Conservation (phyloP, 192 early-diverging fungal genomes). For the Coemansia sp. region DNA sequence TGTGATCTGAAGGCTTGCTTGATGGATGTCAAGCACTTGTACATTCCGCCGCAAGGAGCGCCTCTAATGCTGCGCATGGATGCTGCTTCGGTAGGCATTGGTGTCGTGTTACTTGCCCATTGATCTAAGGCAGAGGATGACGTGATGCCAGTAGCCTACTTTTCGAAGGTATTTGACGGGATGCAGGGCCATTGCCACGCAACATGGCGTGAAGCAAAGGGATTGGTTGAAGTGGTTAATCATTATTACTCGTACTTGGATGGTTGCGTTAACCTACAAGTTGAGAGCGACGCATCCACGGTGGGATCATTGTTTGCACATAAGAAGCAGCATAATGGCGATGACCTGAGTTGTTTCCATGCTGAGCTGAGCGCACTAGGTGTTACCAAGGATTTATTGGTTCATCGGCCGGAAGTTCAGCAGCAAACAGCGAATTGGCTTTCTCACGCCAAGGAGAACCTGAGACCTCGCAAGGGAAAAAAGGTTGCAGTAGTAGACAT, state of each 20-base stretch:
- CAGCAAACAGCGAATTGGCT: conserved; percentile 14
- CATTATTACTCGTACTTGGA: conserved; percentile 25
- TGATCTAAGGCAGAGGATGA: background rate
- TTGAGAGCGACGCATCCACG: conserved; percentile 17
- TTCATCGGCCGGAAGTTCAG: conserved; percentile 5
- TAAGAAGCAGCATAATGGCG: background rate
- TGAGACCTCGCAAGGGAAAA: background rate
- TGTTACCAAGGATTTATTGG: conserved; percentile 5
- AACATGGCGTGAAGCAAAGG: conserved; percentile 19
- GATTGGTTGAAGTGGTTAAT: conserved; percentile 12
- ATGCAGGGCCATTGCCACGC: conserved; percentile 17
- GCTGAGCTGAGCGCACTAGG: conserved; percentile 4
- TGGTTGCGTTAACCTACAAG: conserved; percentile 17
- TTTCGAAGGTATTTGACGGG: conserved; percentile 25
- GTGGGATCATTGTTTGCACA: background rate
- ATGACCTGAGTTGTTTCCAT: conserved; percentile 4
- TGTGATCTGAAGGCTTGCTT: background rate
- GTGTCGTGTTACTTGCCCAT: background rate
- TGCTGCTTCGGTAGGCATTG: background rate
- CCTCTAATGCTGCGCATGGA: conserved; percentile 15
- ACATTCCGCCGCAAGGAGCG: conserved; percentile 12
- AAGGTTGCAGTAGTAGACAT: background rate
- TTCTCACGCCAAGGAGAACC: conserved; percentile 1
- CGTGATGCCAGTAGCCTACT: conserved; percentile 23
- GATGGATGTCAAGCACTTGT: conserved; percentile 11